A percentile compares a stretch with the other conserved stretches of the same genome.
These are phyloP conservation scores for Plantago lanceolata DNA, from an alignment of 305 asterid species.

Conservation along the genomic window DNA sequence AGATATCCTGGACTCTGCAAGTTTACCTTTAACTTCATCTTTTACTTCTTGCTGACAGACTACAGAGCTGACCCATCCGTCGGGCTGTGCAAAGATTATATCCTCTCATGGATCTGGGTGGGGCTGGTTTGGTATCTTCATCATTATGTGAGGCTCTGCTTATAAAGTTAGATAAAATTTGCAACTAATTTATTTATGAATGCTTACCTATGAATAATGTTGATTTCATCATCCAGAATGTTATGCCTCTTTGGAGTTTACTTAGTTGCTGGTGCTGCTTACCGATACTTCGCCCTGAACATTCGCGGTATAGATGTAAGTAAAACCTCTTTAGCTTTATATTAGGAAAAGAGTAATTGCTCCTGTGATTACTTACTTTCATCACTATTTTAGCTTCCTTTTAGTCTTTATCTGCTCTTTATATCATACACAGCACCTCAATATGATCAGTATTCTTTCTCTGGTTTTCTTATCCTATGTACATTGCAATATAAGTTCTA, in stretches of 20 bases:
- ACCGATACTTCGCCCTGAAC: slow-evolving; percentile 68
- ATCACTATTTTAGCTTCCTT: neutral
- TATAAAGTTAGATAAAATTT: slow-evolving; percentile 7
- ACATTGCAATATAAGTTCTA: slow-evolving; percentile 2
- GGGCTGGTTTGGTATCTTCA: slow-evolving; percentile 81
- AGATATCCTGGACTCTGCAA: neutral
- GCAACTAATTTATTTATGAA: neutral
- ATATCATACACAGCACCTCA: neutral
- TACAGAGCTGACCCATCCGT: slow-evolving; percentile 77
- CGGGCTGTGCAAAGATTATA: slow-evolving; percentile 78
- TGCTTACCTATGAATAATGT: slow-evolving; percentile 16
- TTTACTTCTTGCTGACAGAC: slow-evolving; percentile 41
- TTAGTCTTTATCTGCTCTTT: neutral
- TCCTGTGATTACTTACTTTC: neutral
- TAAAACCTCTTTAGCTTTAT: slow-evolving; percentile 22
- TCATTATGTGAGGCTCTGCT: slow-evolving; percentile 45
- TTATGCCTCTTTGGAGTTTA: slow-evolving; percentile 78
- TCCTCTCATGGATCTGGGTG: slow-evolving; percentile 57
- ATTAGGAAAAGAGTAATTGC: slow-evolving; percentile 5
- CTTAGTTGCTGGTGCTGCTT: slow-evolving; percentile 68
- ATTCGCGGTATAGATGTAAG: slow-evolving; percentile 93
- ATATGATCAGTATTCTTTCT: slow-evolving; percentile 3
- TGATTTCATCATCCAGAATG: slow-evolving; percentile 44
- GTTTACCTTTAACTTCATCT: slow-evolving; percentile 17
- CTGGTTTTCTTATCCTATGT: slow-evolving; percentile 6